These are phyloP conservation scores for Singerocomus rubriflavus DNA, from an alignment of 1,284 basidiomycete genomes.

Conservation along the genomic window DNA sequence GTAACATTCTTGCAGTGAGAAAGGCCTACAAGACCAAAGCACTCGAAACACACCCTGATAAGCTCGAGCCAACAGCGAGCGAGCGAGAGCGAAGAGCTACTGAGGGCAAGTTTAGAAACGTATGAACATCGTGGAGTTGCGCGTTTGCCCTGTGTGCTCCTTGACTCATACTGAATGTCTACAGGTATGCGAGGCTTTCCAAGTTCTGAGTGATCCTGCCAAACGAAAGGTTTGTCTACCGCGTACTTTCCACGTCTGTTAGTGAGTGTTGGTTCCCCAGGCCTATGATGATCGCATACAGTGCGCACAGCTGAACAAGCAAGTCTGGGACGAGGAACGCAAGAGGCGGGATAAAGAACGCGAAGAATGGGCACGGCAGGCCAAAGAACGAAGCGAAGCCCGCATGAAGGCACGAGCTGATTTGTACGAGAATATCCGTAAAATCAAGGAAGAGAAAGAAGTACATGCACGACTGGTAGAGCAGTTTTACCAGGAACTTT, in stretches of 20 bases:
- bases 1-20: conserved; percentile 41
- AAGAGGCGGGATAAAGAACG: conserved; percentile 52
- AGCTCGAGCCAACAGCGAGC: conserved; percentile 48
- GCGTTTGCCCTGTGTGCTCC: conserved; percentile 12
- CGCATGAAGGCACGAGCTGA: conserved; percentile 34
- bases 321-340: conserved; percentile 40
- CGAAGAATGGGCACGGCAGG: conserved; percentile 56
- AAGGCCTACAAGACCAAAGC: conserved; percentile 60
- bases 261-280: conserved; percentile 31
- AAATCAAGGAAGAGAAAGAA: conserved; percentile 37
- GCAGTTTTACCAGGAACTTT: conserved; percentile 50
- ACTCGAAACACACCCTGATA: conserved; percentile 65
- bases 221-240: conserved; percentile 53
- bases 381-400: conserved; percentile 45
- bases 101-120: conserved; percentile 50
- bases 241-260: not conserved
- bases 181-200: conserved; percentile 43
- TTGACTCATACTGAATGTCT: conserved; percentile 18
- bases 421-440: conserved; percentile 24
- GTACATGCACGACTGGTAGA: conserved; percentile 38
- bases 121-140: conserved; percentile 30
- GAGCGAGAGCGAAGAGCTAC: conserved; percentile 47
- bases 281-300: conserved; percentile 50
- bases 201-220: conserved; percentile 44
- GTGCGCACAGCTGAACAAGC: conserved; percentile 29